Evolutionary conservation across 768 basidiomycete species (phyloP).

Genomic region (Tubosaeta sp.): DNA sequence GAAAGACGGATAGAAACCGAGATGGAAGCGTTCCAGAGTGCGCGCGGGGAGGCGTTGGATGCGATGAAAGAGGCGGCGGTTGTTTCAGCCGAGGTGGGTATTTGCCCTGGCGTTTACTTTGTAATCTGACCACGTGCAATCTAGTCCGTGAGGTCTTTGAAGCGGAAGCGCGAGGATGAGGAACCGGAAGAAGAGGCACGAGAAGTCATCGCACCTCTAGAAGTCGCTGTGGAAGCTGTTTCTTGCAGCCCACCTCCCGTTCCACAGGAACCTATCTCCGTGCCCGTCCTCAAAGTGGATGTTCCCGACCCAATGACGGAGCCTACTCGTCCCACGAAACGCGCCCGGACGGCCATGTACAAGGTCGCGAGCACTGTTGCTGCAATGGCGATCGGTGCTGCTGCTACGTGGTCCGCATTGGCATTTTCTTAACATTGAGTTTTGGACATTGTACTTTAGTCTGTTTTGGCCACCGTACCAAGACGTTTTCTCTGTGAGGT

Average conservation of each 20-base stretch:
- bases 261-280: neutral
- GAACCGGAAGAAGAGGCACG: constrained; percentile 23
- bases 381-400: constrained; percentile 62
- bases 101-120: constrained; percentile 9
- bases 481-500: neutral
- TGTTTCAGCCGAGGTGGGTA: constrained; percentile 30
- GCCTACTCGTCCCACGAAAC: constrained; percentile 36
- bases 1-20: constrained; percentile 45
- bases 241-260: neutral
- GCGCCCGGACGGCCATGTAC: constrained; percentile 36
- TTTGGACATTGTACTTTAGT: neutral
- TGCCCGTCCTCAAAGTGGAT: neutral
- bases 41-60: constrained; percentile 37
- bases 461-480: neutral
- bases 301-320: neutral
- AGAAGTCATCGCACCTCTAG: neutral
- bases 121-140: constrained; percentile 22
- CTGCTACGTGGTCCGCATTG: constrained; percentile 68
- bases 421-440: constrained; percentile 48
- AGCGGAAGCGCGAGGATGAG: constrained; percentile 58
- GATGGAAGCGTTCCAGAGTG: constrained; percentile 40
- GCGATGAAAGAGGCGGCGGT: constrained; percentile 34
- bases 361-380: constrained; percentile 56
- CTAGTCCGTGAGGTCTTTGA: constrained; percentile 39
- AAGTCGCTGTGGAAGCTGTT: neutral